These are phyloP conservation scores for Xylaria scruposa DNA, from an alignment of 495 filamentous ascomycete species.

Conservation along the genomic window DNA sequence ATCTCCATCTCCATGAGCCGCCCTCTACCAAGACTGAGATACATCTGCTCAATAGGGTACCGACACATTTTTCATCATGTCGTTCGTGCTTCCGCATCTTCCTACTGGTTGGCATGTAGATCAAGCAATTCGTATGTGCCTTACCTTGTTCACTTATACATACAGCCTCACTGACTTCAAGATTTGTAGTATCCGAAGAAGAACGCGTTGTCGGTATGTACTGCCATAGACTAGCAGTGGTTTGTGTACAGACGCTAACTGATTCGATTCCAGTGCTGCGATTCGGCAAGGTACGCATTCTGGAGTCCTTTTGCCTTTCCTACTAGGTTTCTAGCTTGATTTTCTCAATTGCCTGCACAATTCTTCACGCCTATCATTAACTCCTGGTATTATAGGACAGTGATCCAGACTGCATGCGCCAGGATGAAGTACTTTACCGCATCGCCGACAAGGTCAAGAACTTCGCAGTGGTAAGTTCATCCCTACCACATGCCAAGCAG, in stretches of 20 bases:
- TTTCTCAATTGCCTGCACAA: not conserved
- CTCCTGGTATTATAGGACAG: conserved; percentile 58
- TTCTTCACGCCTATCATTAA: conserved; percentile 54
- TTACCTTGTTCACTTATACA: not conserved
- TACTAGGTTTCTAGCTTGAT: not conserved
- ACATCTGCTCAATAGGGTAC: not conserved
- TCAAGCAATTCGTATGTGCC: conserved; percentile 72
- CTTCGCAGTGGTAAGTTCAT: conserved; percentile 75
- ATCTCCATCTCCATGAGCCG: not conserved
- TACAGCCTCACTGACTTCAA: conserved; percentile 13
- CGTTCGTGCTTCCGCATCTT: conserved; percentile 91
- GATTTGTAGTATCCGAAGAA: conserved; percentile 70
- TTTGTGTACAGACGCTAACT: not conserved
- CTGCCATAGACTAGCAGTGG: conserved; percentile 70
- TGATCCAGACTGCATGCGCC: conserved; percentile 74
- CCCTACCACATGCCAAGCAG: not conserved
- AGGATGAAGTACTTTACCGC: conserved; percentile 94
- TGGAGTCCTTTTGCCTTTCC: not conserved
- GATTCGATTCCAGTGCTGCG: conserved; percentile 8
- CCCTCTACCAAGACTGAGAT: not conserved
- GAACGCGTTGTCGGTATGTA: conserved; percentile 90
- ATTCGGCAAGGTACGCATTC: conserved; percentile 25
- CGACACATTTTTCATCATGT: conserved; percentile 66
- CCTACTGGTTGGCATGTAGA: conserved; percentile 95
- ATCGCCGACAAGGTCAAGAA: conserved; percentile 86